phyloP scores from a whole-genome alignment of 352 stramenopile species.

The Phytophthora pinifolia region DNA sequence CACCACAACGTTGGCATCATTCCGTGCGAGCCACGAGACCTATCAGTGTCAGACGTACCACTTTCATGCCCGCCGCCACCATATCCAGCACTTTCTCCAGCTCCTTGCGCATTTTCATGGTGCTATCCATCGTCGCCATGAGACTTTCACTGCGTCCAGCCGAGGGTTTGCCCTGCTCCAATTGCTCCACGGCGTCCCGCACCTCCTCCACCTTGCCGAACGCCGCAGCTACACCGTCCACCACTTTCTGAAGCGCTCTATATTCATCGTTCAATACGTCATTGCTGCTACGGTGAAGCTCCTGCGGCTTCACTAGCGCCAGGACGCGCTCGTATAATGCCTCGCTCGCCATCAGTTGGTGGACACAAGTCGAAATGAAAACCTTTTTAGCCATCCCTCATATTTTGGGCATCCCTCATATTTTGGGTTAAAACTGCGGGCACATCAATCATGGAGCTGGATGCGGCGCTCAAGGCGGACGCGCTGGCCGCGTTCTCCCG shows the following conservation, averaged over 20 bases:
- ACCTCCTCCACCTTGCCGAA: conserved; percentile 28
- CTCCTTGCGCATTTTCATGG: conserved; percentile 13
- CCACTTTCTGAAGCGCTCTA: neutral
- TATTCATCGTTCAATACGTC: conserved; percentile 20
- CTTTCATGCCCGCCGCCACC: conserved; percentile 18
- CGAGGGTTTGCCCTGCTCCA: conserved; percentile 24
- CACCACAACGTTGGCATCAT: too few relatives aligned
- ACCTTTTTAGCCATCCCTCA: too few relatives aligned
- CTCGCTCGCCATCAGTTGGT: neutral
- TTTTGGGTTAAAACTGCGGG: too few relatives aligned
- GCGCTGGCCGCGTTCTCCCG: conserved; percentile 46
- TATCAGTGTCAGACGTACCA: neutral
- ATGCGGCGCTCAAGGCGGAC: conserved; percentile 51
- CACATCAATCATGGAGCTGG: conserved; percentile 35
- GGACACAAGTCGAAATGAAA: too few relatives aligned
- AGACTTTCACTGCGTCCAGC: conserved; percentile 14
- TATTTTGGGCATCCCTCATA: too few relatives aligned
- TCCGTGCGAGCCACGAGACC: too few relatives aligned
- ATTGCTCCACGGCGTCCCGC: conserved; percentile 26
- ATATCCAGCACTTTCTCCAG: conserved; percentile 14
- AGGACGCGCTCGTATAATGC: conserved; percentile 32
- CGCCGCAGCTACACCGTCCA: conserved; percentile 6
- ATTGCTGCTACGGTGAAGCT: conserved; percentile 26
- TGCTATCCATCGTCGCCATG: conserved; percentile 13
- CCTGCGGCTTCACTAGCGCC: conserved; percentile 16